Evolutionary conservation across 768 basidiomycete genomes (phyloP), one percentile per base, ranked within the genome.

Genomic region (Boletus rubropictus): DNA sequence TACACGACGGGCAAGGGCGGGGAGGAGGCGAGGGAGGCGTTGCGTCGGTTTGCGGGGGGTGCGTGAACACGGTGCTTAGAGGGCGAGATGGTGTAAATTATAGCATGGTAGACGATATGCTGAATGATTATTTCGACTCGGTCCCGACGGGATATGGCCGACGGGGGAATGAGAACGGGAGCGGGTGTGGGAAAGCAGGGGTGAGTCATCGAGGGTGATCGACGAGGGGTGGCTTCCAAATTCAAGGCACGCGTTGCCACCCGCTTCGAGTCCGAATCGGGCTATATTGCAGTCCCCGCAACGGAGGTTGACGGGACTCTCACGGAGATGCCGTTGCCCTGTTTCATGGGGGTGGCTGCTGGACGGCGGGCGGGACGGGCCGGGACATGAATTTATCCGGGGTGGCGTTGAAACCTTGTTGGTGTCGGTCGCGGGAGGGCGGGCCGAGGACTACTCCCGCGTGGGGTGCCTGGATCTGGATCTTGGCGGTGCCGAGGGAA

Each of bases 1-100:
- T 95, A 93, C 63, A 91, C 89, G 32, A 72, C 77, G 47, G 86
- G 89, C 41, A 79, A 71, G 21, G 64, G 67, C 0, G 79, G 72
- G 8, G 66, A 64, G 34, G 81, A 80, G 51, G 79, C 81, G n/a
- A 68, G 78, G 50, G 64, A 63, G 38, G 71, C 71, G 28, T 72
- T 89, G 9, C 64, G 66, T 27, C 68, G 57, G 44, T 84, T 78
- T 64, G 78, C 75, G 20, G 15, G 68, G 68, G 50, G 72, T 69
- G 18, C 58, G 70, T 49, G 72, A 72, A 53, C 60, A 69, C 41
- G 68, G 59, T 51, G 47, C 14, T n/a, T n/a, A 32, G 17, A 24
- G 32, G 28, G 29, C 22, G 42, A 25, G 12, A 24, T 44, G 44
- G 4, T 33, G 56, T 60, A 56, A 51, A 22, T 51, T 49, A 48